Conservation (phyloP, 108 stramenopile species). For the Cylindrotheca fusiformis region DNA sequence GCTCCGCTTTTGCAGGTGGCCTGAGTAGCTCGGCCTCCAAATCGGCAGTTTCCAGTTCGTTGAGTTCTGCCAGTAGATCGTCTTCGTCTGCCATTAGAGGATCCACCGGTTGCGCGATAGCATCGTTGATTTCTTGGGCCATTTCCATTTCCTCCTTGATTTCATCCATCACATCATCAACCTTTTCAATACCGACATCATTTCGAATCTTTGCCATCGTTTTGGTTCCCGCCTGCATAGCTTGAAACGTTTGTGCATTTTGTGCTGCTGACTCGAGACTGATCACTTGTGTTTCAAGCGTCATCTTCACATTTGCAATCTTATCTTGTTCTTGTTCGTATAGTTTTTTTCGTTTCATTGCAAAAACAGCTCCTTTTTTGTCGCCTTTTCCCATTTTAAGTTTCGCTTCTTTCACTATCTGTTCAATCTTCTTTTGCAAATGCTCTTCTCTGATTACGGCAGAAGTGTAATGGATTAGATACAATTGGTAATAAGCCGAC, state of each 20-base stretch:
- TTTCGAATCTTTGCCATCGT: conserved; percentile 88
- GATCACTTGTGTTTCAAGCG: conserved; percentile 92
- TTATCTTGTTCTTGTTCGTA: conserved; percentile 96
- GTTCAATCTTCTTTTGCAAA: conserved; percentile 75
- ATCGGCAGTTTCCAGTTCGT: conserved; percentile 83
- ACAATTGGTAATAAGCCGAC: too few species aligned
- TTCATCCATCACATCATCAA: conserved; percentile 95
- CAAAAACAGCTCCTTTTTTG: conserved; percentile 94
- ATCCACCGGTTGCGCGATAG: conserved; percentile 86
- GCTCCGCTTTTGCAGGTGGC: conserved; percentile 39
- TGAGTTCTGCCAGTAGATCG: conserved; percentile 88
- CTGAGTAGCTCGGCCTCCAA: conserved; percentile 78
- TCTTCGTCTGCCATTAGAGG: conserved; percentile 83
- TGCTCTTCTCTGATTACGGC: conserved; percentile 51
- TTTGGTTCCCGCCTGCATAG: conserved; percentile 84
- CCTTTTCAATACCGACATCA: conserved; percentile 90
- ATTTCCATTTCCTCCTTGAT: conserved; percentile 93
- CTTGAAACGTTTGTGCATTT: conserved; percentile 93
- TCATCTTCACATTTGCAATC: conserved; percentile 94
- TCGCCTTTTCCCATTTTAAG: conserved; percentile 93
- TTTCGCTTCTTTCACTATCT: conserved; percentile 84
- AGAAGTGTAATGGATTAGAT: too few species aligned
- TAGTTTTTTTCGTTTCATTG: conserved; percentile 96
- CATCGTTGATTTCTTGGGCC: conserved; percentile 84
- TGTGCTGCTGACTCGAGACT: conserved; percentile 93